phyloP scores from a whole-genome alignment of 1,139 yeast species.

The Saccharomyces hybrid region DNA sequence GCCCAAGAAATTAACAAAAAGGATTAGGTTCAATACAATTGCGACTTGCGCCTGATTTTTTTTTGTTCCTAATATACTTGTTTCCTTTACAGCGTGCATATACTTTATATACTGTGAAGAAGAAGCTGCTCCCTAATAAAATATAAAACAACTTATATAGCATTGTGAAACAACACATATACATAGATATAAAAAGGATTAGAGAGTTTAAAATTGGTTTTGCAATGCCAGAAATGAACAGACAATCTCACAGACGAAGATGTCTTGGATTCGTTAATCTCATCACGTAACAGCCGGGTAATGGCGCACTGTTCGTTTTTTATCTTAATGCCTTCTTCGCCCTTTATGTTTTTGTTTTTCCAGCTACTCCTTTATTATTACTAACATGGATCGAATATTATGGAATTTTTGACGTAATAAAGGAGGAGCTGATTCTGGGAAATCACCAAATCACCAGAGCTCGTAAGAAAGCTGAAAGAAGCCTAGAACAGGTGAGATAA shows the following conservation, averaged over 20 bases:
- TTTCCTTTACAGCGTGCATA: conserved; percentile 1
- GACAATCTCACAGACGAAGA: no score
- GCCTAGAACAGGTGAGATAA: neutral
- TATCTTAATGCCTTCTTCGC: neutral
- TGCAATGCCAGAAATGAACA: no score
- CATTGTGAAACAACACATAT: neutral
- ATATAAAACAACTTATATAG: neutral
- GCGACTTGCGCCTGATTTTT: neutral
- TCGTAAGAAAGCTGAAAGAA: neutral
- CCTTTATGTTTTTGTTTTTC: neutral
- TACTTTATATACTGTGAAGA: neutral
- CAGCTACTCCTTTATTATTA: neutral
- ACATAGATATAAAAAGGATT: neutral
- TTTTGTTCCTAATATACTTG: neutral
- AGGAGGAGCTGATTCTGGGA: neutral
- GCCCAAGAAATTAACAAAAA: conserved; percentile 62
- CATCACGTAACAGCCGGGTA: neutral
- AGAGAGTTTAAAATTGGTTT: neutral
- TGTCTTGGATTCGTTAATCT: no score
- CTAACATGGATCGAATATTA: neutral
- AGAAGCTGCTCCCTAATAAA: neutral
- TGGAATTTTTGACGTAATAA: neutral
- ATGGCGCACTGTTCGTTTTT: neutral
- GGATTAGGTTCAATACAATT: neutral
- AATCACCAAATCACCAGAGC: neutral